Percentiles rank a stretch among this genome's conserved stretches.
Conservation (phyloP, 225 moss, liverwort and hornwort genomes). For the Polytrichum formosum region DNA sequence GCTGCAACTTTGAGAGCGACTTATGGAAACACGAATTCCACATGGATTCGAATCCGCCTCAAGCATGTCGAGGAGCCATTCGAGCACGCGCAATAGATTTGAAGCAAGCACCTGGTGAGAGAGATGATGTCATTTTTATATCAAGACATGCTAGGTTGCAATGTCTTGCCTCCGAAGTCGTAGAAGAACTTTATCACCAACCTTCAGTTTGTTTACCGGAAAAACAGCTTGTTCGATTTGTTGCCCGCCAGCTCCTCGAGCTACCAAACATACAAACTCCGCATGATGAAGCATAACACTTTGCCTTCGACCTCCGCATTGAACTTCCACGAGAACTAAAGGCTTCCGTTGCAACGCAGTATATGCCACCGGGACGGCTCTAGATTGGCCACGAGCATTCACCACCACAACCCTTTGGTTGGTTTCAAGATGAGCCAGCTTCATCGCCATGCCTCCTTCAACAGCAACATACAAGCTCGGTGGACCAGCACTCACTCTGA, state of each 20-base stretch:
- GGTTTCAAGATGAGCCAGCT: slow-evolving; percentile 32
- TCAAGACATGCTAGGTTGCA: too few relatives aligned
- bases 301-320: slow-evolving; percentile 18
- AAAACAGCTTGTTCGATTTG: background rate
- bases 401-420: slow-evolving; percentile 39
- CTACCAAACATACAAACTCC: slow-evolving; percentile 7
- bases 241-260: background rate
- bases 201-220: slow-evolving; percentile 15
- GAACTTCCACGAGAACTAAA: slow-evolving; percentile 38
- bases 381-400: slow-evolving; percentile 22
- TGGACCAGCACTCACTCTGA: slow-evolving; percentile 18
- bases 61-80: too few relatives aligned
- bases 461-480: slow-evolving; percentile 40
- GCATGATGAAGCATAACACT: slow-evolving; percentile 28
- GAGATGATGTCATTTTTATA: too few relatives aligned
- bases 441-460: slow-evolving; percentile 53
- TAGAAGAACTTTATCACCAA: slow-evolving; percentile 37
- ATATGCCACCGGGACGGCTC: slow-evolving; percentile 22
- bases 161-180: background rate
- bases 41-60: too few relatives aligned
- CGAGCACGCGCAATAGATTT: too few relatives aligned
- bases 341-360: slow-evolving; percentile 20
- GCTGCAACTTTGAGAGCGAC: too few relatives aligned
- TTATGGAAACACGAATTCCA: too few relatives aligned
- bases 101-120: too few relatives aligned